phyloP scores from a whole-genome alignment of 768 basidiomycete genomes.

The Pholiota microspora region DNA sequence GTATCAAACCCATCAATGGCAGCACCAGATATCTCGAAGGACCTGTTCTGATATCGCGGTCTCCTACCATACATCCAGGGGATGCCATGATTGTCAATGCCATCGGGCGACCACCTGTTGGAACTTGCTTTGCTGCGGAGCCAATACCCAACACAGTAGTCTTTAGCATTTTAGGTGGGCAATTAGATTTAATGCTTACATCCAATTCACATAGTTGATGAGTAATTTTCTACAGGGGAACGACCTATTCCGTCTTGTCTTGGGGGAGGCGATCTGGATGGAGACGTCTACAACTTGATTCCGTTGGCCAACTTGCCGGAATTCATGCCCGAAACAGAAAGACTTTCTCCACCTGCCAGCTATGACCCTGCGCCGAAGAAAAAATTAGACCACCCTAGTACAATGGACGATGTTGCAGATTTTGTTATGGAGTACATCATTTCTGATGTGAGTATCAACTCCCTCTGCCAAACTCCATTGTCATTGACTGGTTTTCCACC shows the following conservation, averaged over 20 bases:
- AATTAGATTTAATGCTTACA: background rate
- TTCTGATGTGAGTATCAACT: conserved; percentile 47
- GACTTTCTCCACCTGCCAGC: conserved; percentile 38
- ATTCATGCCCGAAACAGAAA: conserved; percentile 26
- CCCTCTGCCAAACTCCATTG: background rate
- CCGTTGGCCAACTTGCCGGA: conserved; percentile 37
- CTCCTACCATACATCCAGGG: conserved; percentile 69
- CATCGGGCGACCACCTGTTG: conserved; percentile 55
- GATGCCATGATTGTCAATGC: conserved; percentile 61
- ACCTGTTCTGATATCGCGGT: conserved; percentile 54
- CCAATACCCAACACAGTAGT: conserved; percentile 62
- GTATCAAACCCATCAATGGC: conserved; percentile 42
- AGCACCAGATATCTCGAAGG: conserved; percentile 49
- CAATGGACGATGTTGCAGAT: conserved; percentile 63
- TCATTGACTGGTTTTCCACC: background rate
- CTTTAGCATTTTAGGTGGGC: conserved; percentile 55
- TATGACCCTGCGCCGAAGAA: conserved; percentile 50
- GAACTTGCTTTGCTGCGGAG: conserved; percentile 50
- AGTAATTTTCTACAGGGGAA: conserved; percentile 36
- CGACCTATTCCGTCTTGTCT: conserved; percentile 62
- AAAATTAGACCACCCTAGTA: conserved; percentile 43
- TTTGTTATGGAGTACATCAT: conserved; percentile 71
- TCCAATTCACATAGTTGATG: background rate
- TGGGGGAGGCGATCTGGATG: conserved; percentile 72
- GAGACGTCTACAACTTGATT: conserved; percentile 57